These are phyloP conservation scores for Suhomyces pyralidae DNA, from an alignment of 805 yeast genomes.

Conservation along the genomic window DNA sequence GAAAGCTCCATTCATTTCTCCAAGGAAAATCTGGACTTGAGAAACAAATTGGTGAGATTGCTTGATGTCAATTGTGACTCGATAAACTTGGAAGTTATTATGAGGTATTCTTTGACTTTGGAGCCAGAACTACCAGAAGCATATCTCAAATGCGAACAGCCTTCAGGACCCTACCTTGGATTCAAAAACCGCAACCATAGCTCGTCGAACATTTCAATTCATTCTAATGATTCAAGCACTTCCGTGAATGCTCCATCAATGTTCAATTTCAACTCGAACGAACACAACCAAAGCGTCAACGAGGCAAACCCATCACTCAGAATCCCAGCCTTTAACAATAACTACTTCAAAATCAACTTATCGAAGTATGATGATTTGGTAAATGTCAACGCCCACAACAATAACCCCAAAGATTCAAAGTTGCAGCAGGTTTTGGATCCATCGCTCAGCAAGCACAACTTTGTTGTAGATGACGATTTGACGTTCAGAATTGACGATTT, in stretches of 20 bases:
- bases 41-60: conserved; percentile 41
- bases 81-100: conserved; percentile 49
- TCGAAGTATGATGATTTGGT: conserved; percentile 34
- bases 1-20: background rate
- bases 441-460: conserved; percentile 18
- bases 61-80: conserved; percentile 44
- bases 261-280: background rate
- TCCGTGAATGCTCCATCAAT: conserved; percentile 9
- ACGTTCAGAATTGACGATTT: conserved; percentile 37
- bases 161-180: conserved; percentile 3
- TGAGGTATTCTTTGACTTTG: conserved; percentile 58
- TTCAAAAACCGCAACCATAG: conserved; percentile 10
- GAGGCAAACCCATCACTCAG: conserved; percentile 16
- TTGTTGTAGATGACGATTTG: conserved; percentile 30
- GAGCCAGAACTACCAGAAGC: conserved; percentile 59
- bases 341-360: conserved; percentile 32
- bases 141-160: conserved; percentile 20
- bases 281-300: conserved; percentile 5
- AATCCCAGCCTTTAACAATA: conserved; percentile 36
- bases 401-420: conserved; percentile 4
- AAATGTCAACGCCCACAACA: background rate
- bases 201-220: conserved; percentile 21
- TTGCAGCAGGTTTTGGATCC: conserved; percentile 14
- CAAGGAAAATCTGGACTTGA: conserved; percentile 11
- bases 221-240: conserved; percentile 21